Evolutionary conservation across 2,329 filamentous ascomycete genomes (phyloP).

Genomic region (Aspergillus fischeri): DNA sequence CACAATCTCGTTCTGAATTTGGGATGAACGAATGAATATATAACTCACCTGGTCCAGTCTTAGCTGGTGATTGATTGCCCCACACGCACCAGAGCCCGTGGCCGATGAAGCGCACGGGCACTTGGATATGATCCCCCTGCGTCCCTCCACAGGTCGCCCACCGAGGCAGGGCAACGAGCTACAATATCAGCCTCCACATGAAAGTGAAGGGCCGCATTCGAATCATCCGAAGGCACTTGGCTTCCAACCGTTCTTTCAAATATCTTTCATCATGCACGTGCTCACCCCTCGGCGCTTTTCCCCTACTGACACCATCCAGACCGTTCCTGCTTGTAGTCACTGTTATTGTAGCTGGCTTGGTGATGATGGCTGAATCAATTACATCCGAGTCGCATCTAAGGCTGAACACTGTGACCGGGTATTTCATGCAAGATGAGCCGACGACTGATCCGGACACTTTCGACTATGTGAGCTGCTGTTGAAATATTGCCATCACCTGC

Average conservation of each 20-base stretch:
- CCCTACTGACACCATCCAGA: not conserved
- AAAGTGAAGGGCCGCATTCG: not conserved
- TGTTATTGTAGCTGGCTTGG: conserved; percentile 7
- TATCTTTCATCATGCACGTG: not conserved
- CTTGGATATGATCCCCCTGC: not conserved
- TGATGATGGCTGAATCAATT: conserved; percentile 15
- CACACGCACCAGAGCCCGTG: not conserved
- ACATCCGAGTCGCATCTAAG: conserved; percentile 21
- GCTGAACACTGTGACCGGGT: conserved; percentile 43
- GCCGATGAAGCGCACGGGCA: not conserved
- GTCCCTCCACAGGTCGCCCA: not conserved
- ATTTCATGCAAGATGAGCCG: conserved; percentile 50
- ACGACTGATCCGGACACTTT: conserved; percentile 45
- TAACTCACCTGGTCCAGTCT: not conserved
- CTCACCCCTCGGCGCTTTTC: not conserved
- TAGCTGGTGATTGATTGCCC: not conserved
- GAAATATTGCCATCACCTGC: not conserved
- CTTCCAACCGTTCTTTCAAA: not conserved
- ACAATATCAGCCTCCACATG: not conserved
- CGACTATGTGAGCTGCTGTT: conserved; percentile 42
- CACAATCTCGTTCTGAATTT: not conserved
- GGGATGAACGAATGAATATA: not conserved
- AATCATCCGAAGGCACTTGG: not conserved
- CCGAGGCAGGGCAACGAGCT: not conserved
- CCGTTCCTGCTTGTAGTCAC: conserved; percentile 6